phyloP scores from a whole-genome alignment of 1,139 yeast species.

The Protomyces arabidopsidicola region DNA sequence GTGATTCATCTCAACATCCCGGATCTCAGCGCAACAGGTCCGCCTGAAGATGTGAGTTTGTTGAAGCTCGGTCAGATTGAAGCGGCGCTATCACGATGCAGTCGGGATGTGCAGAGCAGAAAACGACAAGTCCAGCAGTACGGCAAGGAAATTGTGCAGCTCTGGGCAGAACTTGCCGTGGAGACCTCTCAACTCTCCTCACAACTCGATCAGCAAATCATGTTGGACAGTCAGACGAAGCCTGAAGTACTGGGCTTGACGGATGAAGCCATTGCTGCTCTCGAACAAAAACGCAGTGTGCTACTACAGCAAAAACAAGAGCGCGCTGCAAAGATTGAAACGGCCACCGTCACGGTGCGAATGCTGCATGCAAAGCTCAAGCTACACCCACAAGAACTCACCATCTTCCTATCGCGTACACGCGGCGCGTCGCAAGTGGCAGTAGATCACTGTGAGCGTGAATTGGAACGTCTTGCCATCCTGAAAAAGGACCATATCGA shows the following conservation, averaged over 20 bases:
- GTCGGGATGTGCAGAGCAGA: conserved; percentile 1
- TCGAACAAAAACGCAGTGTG: conserved; percentile 31
- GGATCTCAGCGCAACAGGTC: neutral
- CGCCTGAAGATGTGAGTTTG: conserved; percentile 24
- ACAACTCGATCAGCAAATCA: conserved; percentile 7
- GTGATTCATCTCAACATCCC: conserved; percentile 4
- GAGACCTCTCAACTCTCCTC: conserved; percentile 2
- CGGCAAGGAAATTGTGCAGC: conserved; percentile 12
- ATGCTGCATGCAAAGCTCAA: conserved; percentile 38
- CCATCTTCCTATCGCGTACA: conserved; percentile 36
- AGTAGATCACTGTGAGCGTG: conserved; percentile 46
- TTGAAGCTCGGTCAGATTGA: conserved; percentile 14
- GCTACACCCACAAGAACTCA: conserved; percentile 33
- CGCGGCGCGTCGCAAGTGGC: conserved; percentile 40
- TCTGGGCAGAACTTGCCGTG: conserved; percentile 22
- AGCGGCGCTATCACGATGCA: conserved; percentile 3
- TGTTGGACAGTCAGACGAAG: conserved; percentile 29
- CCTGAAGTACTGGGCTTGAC: conserved; percentile 38
- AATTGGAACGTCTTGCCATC: conserved; percentile 54
- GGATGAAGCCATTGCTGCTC: conserved; percentile 34
- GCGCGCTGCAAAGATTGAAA: conserved; percentile 31
- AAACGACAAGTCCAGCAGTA: conserved; percentile 9
- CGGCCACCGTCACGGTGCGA: conserved; percentile 30
- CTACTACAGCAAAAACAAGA: conserved; percentile 32
- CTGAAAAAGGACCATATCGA: conserved; percentile 63